A percentile compares a stretch with the other conserved stretches of the same genome.
phyloP scores from a whole-genome alignment of 108 stramenopile species.

The Fragilaria radians region DNA sequence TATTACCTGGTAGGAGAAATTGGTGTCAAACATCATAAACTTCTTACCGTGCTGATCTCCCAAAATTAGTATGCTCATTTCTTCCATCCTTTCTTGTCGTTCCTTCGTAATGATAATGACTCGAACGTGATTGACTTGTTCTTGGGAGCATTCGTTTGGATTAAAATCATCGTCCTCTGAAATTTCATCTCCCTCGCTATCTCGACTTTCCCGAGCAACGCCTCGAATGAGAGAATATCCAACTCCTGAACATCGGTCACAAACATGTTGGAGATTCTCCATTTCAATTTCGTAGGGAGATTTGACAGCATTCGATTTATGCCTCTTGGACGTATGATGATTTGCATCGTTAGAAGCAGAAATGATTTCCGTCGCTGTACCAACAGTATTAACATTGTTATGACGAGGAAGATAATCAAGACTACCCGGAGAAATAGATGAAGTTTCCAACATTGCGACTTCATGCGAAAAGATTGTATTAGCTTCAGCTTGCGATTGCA shows the following conservation, averaged over 20 bases:
- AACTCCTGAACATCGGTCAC: background rate
- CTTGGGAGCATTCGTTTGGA: constrained; percentile 12
- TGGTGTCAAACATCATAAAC: constrained; percentile 26
- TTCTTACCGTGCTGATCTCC: constrained; percentile 18
- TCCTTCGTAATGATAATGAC: constrained; percentile 18
- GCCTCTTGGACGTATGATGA: background rate
- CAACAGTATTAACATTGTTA: too few relatives aligned
- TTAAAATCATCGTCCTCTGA: background rate
- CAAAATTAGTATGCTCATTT: constrained; percentile 13
- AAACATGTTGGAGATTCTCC: background rate
- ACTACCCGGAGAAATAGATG: background rate
- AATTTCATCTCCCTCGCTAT: constrained; percentile 15
- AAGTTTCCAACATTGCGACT: background rate
- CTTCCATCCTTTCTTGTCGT: constrained; percentile 13
- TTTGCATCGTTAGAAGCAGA: background rate
- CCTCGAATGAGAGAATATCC: constrained; percentile 7
- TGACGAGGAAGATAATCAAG: background rate
- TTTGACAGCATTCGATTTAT: background rate
- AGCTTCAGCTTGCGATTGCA: background rate
- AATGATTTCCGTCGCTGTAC: too few relatives aligned
- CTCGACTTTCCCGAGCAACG: constrained; percentile 1
- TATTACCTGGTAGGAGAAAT: constrained; percentile 14
- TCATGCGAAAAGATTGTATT: background rate
- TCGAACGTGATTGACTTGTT: constrained; percentile 21
- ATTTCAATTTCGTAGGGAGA: constrained; percentile 4